A percentile compares a stretch with the other conserved stretches of the same genome.
Conservation (phyloP, 768 basidiomycete species). For the Tricholoma flavovirens region DNA sequence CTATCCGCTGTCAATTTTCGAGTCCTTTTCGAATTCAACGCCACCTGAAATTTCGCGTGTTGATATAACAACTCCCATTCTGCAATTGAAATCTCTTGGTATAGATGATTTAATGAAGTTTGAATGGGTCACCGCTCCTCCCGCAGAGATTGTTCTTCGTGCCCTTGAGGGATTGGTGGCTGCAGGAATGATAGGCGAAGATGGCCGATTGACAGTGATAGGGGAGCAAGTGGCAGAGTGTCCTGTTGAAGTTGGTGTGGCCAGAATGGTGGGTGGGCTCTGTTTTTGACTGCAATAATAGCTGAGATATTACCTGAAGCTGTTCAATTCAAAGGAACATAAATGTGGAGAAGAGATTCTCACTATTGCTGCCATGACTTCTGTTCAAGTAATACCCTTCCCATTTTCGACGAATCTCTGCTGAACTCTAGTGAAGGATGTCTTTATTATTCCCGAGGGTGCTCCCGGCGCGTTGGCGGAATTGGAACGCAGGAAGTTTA, state of each 20-base stretch:
- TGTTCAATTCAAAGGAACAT: constrained; percentile 81
- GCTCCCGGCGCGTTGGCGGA: constrained; percentile 83
- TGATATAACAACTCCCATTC: constrained; percentile 85
- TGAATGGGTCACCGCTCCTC: constrained; percentile 90
- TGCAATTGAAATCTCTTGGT: constrained; percentile 92
- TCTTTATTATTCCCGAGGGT: constrained; percentile 85
- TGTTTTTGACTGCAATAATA: background rate
- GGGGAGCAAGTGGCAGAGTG: constrained; percentile 91
- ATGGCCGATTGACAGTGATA: constrained; percentile 67
- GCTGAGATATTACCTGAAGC: constrained; percentile 34
- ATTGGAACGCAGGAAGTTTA: constrained; percentile 92
- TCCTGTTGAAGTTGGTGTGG: constrained; percentile 87
- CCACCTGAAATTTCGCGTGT: constrained; percentile 88
- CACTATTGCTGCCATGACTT: constrained; percentile 93
- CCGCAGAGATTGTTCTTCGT: constrained; percentile 76
- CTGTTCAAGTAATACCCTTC: constrained; percentile 59
- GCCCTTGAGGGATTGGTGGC: constrained; percentile 80
- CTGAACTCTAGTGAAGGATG: constrained; percentile 50
- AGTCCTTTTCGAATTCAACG: constrained; percentile 60
- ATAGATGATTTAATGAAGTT: constrained; percentile 95
- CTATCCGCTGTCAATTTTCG: constrained; percentile 62
- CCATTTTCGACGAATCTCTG: background rate
- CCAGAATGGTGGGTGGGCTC: constrained; percentile 71
- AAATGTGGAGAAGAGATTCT: constrained; percentile 93
- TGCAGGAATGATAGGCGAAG: constrained; percentile 79